phyloP scores from a whole-genome alignment of 2,329 filamentous ascomycete genomes.

The Alternaria ventricosa region DNA sequence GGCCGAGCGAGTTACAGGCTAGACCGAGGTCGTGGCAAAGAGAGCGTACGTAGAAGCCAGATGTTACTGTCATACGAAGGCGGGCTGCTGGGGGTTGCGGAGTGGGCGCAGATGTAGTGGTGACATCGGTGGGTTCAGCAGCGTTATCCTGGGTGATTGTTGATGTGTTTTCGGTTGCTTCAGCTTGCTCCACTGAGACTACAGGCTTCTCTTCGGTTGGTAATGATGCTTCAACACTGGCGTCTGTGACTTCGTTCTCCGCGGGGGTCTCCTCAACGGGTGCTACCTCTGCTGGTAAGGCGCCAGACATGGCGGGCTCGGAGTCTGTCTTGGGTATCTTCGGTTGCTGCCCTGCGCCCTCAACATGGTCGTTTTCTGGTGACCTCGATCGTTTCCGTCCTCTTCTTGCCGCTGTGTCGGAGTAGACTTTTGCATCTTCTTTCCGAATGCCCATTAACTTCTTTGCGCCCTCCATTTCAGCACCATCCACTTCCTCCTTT shows the following conservation, averaged over 20 bases:
- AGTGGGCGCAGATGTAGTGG: neutral
- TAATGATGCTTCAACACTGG: neutral
- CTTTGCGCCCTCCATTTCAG: conserved; percentile 78
- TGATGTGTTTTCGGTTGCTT: neutral
- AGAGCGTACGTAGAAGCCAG: conserved; percentile 94
- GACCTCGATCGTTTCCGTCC: conserved; percentile 30
- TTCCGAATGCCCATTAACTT: conserved; percentile 60
- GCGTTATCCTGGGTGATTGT: neutral
- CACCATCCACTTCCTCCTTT: conserved; percentile 74
- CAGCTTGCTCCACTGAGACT: neutral
- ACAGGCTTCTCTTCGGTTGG: conserved; percentile 1
- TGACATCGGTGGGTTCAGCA: neutral
- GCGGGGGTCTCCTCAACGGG: neutral
- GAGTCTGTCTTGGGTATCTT: conserved; percentile 36
- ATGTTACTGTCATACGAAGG: conserved; percentile 90
- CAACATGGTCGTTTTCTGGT: conserved; percentile 15
- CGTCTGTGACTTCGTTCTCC: neutral
- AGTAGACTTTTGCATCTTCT: conserved; percentile 28
- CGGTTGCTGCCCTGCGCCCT: conserved; percentile 25
- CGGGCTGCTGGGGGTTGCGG: conserved; percentile 70
- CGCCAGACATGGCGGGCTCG: conserved; percentile 44
- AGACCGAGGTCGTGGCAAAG: conserved; percentile 90
- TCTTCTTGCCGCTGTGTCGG: conserved; percentile 35
- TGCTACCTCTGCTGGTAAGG: conserved; percentile 27
- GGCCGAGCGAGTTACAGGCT: conserved; percentile 78